These are phyloP conservation scores for Arabidopsis lyrata DNA, from an alignment of 441 rosid species.

Conservation along the genomic window DNA sequence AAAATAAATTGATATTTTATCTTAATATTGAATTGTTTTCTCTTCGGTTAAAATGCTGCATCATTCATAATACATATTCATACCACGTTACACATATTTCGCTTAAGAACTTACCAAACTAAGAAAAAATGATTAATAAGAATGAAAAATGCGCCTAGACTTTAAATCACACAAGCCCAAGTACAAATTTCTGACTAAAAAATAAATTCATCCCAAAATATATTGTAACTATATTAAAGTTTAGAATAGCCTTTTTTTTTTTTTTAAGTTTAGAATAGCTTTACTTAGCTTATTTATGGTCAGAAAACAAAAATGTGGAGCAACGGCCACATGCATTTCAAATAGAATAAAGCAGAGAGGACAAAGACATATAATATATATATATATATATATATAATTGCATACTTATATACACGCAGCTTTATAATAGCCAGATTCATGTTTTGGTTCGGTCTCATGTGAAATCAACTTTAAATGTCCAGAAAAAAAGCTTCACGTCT, in stretches of 20 bases:
- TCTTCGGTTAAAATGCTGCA: neutral
- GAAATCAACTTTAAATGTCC: slow-evolving; percentile 35
- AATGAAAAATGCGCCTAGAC: neutral
- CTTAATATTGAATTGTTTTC: neutral
- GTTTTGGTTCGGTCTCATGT: slow-evolving; percentile 38
- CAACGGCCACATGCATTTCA: slow-evolving; percentile 37
- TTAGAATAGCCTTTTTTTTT: no score
- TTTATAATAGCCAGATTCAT: slow-evolving; percentile 24
- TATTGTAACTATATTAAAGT: neutral
- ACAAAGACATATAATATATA: slow-evolving; percentile 11
- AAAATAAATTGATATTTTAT: no score
- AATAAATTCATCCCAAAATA: neutral
- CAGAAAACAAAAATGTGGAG: slow-evolving; percentile 11
- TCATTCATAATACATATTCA: no score
- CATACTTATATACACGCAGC: slow-evolving; percentile 20
- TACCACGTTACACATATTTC: no score
- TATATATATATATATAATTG: no score
- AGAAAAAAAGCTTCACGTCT: slow-evolving; percentile 10
- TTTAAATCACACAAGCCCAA: neutral
- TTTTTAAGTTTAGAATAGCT: neutral
- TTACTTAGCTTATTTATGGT: neutral
- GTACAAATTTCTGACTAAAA: neutral
- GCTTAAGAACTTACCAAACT: neutral
- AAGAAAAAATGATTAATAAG: neutral
- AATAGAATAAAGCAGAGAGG: slow-evolving; percentile 19